A percentile compares a stretch with the other conserved stretches of the same genome.
These are phyloP conservation scores for Aspergillus carbonarius DNA, from an alignment of 2,329 filamentous ascomycete species.

Conservation along the genomic window DNA sequence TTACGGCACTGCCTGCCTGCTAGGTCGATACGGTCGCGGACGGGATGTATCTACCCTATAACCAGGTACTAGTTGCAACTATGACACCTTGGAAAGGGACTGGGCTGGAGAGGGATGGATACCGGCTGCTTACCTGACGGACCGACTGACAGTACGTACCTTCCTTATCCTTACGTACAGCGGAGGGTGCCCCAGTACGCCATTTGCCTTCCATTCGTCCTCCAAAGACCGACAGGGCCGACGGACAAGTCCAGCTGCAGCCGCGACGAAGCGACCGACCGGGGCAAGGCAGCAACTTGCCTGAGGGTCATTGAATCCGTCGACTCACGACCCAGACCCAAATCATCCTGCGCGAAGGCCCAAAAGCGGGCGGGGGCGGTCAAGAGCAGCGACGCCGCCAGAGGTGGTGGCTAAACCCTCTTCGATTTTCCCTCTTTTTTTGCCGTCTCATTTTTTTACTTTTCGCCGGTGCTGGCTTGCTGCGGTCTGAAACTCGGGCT, in stretches of 20 bases:
- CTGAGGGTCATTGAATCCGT: background rate
- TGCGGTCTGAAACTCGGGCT: slow-evolving; percentile 15
- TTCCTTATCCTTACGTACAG: background rate
- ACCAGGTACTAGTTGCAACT: background rate
- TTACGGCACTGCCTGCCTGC: background rate
- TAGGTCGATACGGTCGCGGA: background rate
- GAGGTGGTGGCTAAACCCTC: slow-evolving; percentile 18
- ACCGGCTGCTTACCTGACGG: background rate
- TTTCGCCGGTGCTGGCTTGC: background rate
- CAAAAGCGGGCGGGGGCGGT: slow-evolving; percentile 17
- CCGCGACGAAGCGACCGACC: slow-evolving; percentile 9
- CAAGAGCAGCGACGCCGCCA: background rate
- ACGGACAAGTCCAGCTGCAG: slow-evolving; percentile 13
- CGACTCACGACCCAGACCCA: slow-evolving; percentile 1
- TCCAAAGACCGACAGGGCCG: background rate
- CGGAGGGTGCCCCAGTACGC: background rate
- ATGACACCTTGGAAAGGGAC: background rate
- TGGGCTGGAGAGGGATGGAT: background rate
- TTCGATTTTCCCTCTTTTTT: slow-evolving; percentile 6
- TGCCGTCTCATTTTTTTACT: background rate
- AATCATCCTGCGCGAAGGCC: slow-evolving; percentile 20
- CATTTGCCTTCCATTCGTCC: background rate
- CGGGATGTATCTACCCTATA: slow-evolving; percentile 2
- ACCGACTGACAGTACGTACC: background rate
- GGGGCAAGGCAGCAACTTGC: background rate